Conservation (phyloP, 2,329 filamentous ascomycete genomes). For the Talaromyces sp. region DNA sequence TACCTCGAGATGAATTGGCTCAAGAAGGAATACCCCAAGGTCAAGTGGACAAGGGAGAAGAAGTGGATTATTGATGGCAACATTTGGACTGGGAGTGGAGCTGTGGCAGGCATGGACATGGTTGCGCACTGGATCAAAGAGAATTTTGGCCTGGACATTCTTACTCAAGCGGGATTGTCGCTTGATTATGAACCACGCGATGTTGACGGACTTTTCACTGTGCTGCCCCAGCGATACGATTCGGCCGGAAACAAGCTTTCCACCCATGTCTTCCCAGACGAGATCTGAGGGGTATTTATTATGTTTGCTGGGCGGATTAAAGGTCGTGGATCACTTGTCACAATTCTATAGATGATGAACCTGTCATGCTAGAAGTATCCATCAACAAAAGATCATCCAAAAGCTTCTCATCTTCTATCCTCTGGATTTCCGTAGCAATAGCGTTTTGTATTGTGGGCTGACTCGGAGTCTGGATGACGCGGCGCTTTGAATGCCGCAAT, state of each 20-base stretch:
- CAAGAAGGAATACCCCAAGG: slow-evolving; percentile 32
- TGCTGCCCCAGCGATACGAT: slow-evolving; percentile 28
- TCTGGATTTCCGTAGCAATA: not conserved
- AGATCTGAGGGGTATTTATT: not conserved
- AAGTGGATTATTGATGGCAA: slow-evolving; percentile 46
- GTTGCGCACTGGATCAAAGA: slow-evolving; percentile 39
- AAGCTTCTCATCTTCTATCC: not conserved
- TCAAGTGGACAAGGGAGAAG: slow-evolving; percentile 42
- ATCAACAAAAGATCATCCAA: not conserved
- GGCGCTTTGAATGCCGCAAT: slow-evolving; percentile 16
- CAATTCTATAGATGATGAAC: too few relatives aligned
- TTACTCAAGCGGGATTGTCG: slow-evolving; percentile 18
- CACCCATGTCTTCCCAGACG: slow-evolving; percentile 19
- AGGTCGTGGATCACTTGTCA: too few relatives aligned
- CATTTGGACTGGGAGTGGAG: slow-evolving; percentile 45
- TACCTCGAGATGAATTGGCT: slow-evolving; percentile 29
- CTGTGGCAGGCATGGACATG: slow-evolving; percentile 46
- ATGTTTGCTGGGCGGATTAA: too few relatives aligned
- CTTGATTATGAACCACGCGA: slow-evolving; percentile 38
- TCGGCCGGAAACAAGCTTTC: slow-evolving; percentile 27
- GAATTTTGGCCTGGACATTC: slow-evolving; percentile 28
- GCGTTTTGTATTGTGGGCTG: not conserved
- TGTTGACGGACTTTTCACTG: slow-evolving; percentile 25
- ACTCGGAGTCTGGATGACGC: slow-evolving; percentile 6
- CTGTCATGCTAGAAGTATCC: not conserved